These are phyloP conservation scores for Solanum chilense DNA, from an alignment of 257 asterid genomes.

Conservation along the genomic window DNA sequence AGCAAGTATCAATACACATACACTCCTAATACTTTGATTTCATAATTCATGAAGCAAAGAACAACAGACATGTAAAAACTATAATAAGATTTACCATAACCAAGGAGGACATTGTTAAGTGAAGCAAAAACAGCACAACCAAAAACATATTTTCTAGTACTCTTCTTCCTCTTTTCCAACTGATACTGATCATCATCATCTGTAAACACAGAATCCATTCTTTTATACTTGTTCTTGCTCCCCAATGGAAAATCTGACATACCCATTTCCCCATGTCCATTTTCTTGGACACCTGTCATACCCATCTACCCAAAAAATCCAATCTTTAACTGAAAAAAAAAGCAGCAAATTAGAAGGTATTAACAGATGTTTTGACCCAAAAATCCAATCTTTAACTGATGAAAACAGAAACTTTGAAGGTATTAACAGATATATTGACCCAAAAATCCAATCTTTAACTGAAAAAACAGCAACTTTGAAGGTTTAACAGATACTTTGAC, in stretches of 20 bases:
- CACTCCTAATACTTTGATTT: background rate
- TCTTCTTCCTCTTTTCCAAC: conserved; percentile 36
- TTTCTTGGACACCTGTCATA: conserved; percentile 37
- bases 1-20: background rate
- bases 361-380: background rate
- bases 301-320: conserved; percentile 17
- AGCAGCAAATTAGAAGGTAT: background rate
- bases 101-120: conserved; percentile 85
- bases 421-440: background rate
- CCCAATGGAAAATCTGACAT: conserved; percentile 36
- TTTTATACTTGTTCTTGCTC: conserved; percentile 46
- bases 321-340: background rate
- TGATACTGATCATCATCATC: conserved; percentile 38
- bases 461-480: background rate
- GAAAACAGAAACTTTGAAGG: background rate
- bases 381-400: background rate
- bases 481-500: background rate
- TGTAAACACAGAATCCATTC: conserved; percentile 47
- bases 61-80: background rate
- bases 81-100: conserved; percentile 47
- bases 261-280: conserved; percentile 40
- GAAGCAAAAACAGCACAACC: conserved; percentile 98
- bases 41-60: background rate
- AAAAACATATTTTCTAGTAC: conserved; percentile 61
- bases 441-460: background rate